Evolutionary conservation across 192 early-diverging fungal genomes (phyloP).

Genomic region (Backusella macrospora): DNA sequence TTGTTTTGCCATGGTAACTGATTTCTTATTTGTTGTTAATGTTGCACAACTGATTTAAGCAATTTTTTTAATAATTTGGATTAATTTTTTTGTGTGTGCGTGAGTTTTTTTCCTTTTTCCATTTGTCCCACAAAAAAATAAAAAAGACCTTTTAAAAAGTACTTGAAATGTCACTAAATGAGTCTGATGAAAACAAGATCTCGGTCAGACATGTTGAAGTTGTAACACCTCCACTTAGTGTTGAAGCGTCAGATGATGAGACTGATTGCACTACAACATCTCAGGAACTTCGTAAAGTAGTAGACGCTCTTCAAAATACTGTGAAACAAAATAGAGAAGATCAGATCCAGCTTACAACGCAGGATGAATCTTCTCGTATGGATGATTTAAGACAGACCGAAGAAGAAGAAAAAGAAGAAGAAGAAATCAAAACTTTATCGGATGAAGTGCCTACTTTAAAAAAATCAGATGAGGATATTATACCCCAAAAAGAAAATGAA

Average conservation of each 20-base stretch:
- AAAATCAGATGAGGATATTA: not conserved
- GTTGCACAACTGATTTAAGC: constrained; percentile 7
- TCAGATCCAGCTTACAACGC: not conserved
- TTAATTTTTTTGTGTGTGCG: not conserved
- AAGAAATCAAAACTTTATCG: not conserved
- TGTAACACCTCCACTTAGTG: constrained; percentile 1
- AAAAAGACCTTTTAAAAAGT: not conserved
- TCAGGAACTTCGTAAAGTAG: constrained; percentile 3
- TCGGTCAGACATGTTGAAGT: not conserved
- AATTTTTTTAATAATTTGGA: not conserved
- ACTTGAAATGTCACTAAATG: not conserved
- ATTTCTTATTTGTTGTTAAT: not conserved
- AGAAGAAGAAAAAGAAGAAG: not conserved
- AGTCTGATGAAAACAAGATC: constrained; percentile 7
- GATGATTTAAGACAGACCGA: not conserved
- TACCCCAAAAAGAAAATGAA: not conserved
- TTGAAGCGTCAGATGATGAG: constrained; percentile 7
- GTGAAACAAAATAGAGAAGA: not conserved
- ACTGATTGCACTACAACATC: constrained; percentile 1
- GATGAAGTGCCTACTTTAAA: constrained; percentile 5
- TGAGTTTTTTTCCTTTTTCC: not conserved
- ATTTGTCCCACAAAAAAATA: constrained; percentile 9
- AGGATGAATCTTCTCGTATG: not conserved
- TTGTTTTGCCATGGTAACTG: constrained; percentile 6
- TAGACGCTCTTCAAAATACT: constrained; percentile 12